Evolutionary conservation across 2,329 filamentous ascomycete species (phyloP), one percentile per base, ranked within the genome.

Genomic region (Diaporthe sp.): DNA sequence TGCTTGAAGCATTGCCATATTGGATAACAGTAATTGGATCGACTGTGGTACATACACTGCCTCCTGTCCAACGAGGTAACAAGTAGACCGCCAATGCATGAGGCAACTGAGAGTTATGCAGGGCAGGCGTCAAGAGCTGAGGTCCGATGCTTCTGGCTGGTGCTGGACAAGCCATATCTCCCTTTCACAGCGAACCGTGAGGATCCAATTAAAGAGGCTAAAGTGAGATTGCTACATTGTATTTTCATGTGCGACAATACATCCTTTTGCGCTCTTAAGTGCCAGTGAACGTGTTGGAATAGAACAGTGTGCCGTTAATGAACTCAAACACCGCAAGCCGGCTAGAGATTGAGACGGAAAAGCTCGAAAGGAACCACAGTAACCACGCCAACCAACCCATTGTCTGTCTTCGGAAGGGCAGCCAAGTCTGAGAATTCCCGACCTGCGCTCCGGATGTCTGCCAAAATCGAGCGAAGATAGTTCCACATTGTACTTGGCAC

Each of bases 401-500:
- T 65, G 15, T 65, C 25, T 10, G 60, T 65, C n/a, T 46, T 65
- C 25, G 60, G 60, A 19, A 31, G 15, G 7, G 39, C 25, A 28
- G 22, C n/a, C 4, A 46, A 19, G n/a, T 19, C 15, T 25, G 60
- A 46, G 39, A 46, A 28, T 19, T 44, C 37, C 1, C 39, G 39
- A 6, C 60, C 60, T 19, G 60, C 37, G 60, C 39, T 65, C 13
- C 37, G 60, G 25, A 65, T 44, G 37, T 65, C 60, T n/a, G 60
- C 25, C n/a, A 65, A 65, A 9, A 65, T 65, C 15, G 39, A 46
- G 25, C 39, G 60, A 13, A 65, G 9, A 31, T 65, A 65, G 25
- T 65, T 65, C 39, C 60, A 65, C 60, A 65, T 65, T 25, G 60
- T 65, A 25, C 60, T 65, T 4, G 39, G 39, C 0, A 65, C 60